Evolutionary conservation across 129 eudicot genomes (phyloP).

Genomic region (Calendula officinalis): DNA sequence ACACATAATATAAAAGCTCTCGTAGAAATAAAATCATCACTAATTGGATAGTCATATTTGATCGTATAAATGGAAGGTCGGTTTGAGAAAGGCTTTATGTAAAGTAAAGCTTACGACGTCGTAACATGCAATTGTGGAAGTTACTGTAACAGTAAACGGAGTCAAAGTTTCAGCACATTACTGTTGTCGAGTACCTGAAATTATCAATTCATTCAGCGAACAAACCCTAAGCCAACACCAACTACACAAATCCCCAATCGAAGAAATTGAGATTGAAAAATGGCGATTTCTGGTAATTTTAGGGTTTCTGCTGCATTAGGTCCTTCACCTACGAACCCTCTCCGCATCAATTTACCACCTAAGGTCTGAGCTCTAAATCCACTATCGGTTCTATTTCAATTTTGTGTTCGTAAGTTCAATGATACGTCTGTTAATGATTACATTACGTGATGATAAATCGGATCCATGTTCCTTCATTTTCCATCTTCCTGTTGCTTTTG

Average conservation of each 20-base stretch:
- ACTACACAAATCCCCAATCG: constrained; percentile 24
- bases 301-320: constrained; percentile 64
- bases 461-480: neutral
- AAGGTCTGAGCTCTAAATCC: constrained; percentile 18
- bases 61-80: too few species aligned
- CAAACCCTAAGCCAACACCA: constrained; percentile 26
- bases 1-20: too few species aligned
- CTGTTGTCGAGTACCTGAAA: constrained; percentile 17
- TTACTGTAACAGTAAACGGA: neutral
- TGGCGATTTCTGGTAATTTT: constrained; percentile 76
- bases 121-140: too few species aligned
- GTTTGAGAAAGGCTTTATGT: too few species aligned
- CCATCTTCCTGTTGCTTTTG: constrained; percentile 3
- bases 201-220: constrained; percentile 4
- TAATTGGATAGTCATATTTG: too few species aligned
- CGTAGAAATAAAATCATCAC: too few species aligned
- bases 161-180: neutral
- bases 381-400: neutral
- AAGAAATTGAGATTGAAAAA: constrained; percentile 10
- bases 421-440: neutral
- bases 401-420: neutral
- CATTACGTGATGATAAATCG: constrained; percentile 1
- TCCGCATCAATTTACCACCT: constrained; percentile 43
- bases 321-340: constrained; percentile 40
- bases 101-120: too few species aligned